Evolutionary conservation across 129 eudicot genomes (phyloP), one percentile per base, ranked within the genome.

Genomic region (Pittosporum tobira): DNA sequence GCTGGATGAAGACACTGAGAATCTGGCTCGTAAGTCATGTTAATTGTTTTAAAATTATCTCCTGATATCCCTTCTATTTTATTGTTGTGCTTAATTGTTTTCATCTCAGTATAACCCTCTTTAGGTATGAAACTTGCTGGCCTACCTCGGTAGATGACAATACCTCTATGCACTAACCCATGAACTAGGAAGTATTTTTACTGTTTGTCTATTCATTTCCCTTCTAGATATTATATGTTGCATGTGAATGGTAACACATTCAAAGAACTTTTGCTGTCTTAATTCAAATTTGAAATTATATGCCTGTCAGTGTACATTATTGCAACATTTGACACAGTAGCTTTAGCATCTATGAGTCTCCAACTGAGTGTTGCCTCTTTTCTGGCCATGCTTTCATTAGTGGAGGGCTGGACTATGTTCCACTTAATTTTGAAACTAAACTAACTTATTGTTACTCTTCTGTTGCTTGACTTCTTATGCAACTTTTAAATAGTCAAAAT

Each of bases 1-100:
- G 45, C 44, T 55, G 45, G 61, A 55, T 31, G 61, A 55, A 31
- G 61, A 55, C 45, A 55, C 61, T 55, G 61, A 55, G 31, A 55
- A 55, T 31, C 61, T 55, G 3, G 27, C 61, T 55, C 61, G 61
- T 55, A 55, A 55, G 61, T 55, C 2, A 14, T 19, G 5, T 40
- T 40, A 40, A 19, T 7, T 10, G 38, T 3, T 0, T 55, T 3
- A 1, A 31, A 27, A 55, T 21, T 18, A 4, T 19, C 18, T 30
- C 14, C 27, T 31, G 34, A 19, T 44, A n/a, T 34, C 27, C 4
- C 40, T 34, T 34, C 40, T 34, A 34, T 34, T 34, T 34, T 6
- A 34, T 34, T 1, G 7, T 1, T 34, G 40, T 0, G 40, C 40
- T 8, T 34, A 34, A 34, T 6, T 0, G 7, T 34, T 12, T 34